These are phyloP conservation scores for Chrysoporthe puriensis DNA, from an alignment of 2,329 filamentous ascomycete genomes.

Conservation along the genomic window DNA sequence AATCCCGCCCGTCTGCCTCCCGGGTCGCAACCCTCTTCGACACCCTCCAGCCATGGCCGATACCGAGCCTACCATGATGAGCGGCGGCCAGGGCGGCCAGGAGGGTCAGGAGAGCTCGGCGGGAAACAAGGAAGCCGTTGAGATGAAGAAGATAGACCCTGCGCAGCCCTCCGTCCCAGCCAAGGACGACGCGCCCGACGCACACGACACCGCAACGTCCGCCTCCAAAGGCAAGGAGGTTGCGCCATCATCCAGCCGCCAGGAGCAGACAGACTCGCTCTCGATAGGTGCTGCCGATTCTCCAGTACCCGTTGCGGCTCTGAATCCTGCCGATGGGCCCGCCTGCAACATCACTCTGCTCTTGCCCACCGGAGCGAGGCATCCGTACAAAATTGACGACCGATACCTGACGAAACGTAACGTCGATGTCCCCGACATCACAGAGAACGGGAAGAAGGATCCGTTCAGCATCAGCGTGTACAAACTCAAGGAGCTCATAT, in stretches of 20 bases:
- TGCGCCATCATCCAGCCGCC: slow-evolving; percentile 32
- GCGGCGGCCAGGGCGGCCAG: slow-evolving; percentile 15
- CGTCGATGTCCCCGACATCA: slow-evolving; percentile 72
- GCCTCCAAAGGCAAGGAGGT: slow-evolving; percentile 37
- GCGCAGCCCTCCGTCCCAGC: slow-evolving; percentile 26
- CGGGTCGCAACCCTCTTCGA: slow-evolving; percentile 1
- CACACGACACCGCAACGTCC: slow-evolving; percentile 30
- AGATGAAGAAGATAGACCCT: slow-evolving; percentile 27
- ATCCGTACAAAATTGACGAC: slow-evolving; percentile 88
- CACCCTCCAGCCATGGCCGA: slow-evolving; percentile 28
- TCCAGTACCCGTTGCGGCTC: slow-evolving; percentile 22
- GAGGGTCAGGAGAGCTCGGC: slow-evolving; percentile 16
- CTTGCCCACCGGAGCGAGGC: slow-evolving; percentile 77
- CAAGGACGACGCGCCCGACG: slow-evolving; percentile 23
- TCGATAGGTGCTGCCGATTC: slow-evolving; percentile 39
- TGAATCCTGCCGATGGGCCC: slow-evolving; percentile 39
- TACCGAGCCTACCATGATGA: slow-evolving; percentile 22
- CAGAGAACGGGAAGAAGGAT: slow-evolving; percentile 64
- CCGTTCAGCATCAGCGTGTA: slow-evolving; percentile 92
- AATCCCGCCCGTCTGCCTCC: slow-evolving; percentile 11
- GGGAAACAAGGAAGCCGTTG: slow-evolving; percentile 27
- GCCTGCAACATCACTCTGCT: slow-evolving; percentile 80
- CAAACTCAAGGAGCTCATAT: slow-evolving; percentile 90
- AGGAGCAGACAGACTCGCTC: slow-evolving; percentile 37
- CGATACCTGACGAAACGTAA: slow-evolving; percentile 82